These are phyloP conservation scores for Penicillium taxi DNA, from an alignment of 495 filamentous ascomycete genomes.

Conservation along the genomic window DNA sequence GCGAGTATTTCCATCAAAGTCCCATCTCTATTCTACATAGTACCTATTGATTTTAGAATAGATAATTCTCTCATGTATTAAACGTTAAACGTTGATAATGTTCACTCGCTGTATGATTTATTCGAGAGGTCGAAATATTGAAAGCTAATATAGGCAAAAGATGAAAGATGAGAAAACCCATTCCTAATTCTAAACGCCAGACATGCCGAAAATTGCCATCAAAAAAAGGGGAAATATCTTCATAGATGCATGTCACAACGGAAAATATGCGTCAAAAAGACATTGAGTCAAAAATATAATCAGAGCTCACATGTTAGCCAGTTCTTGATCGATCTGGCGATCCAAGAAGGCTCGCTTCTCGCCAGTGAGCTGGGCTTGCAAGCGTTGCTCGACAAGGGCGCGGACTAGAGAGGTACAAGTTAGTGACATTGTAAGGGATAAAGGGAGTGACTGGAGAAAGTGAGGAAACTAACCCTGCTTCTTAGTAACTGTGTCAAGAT, in stretches of 20 bases:
- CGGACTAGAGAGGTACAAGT: conserved; percentile 46
- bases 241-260: conserved; percentile 18
- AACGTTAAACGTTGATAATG: too few relatives aligned
- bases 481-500: conserved; percentile 93
- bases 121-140: background rate
- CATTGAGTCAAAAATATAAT: conserved; percentile 8
- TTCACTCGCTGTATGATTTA: conserved; percentile 15
- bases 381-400: conserved; percentile 80
- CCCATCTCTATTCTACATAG: too few relatives aligned
- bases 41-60: too few relatives aligned
- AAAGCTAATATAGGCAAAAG: too few relatives aligned
- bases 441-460: too few relatives aligned
- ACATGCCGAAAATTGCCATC: conserved; percentile 20
- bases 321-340: conserved; percentile 81
- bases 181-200: conserved; percentile 20
- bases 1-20: too few relatives aligned
- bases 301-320: conserved; percentile 75
- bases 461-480: conserved; percentile 61
- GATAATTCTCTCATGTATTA: too few relatives aligned
- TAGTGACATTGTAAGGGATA: conserved; percentile 1
- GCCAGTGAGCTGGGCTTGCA: conserved; percentile 78
- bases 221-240: conserved; percentile 7
- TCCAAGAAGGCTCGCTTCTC: conserved; percentile 82
- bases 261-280: conserved; percentile 6
- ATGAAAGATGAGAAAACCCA: conserved; percentile 4